These are phyloP conservation scores for Aspergillus aculeatinus DNA, from an alignment of 2,329 filamentous ascomycete species.

Conservation along the genomic window DNA sequence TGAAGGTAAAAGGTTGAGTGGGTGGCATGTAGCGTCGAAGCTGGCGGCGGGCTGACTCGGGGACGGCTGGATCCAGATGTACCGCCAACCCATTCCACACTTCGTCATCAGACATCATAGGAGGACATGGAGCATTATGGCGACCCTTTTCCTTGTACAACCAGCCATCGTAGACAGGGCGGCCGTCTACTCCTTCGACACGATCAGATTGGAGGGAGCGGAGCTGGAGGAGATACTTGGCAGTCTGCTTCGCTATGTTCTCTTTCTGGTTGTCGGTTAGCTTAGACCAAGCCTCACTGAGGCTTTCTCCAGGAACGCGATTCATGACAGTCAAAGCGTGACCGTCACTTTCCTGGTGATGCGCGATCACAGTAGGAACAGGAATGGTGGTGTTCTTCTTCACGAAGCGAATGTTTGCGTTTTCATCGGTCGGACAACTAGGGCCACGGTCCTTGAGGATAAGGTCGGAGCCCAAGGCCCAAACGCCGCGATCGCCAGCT, in stretches of 20 bases:
- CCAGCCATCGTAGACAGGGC: conserved; percentile 12
- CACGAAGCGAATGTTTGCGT: conserved; percentile 20
- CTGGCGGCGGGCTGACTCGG: background rate
- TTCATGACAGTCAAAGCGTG: conserved; percentile 14
- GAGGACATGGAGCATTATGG: conserved; percentile 6
- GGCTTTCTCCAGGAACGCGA: conserved; percentile 19
- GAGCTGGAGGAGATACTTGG: conserved; percentile 22
- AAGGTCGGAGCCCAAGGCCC: conserved; percentile 31
- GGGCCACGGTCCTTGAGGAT: conserved; percentile 29
- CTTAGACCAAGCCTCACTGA: conserved; percentile 18
- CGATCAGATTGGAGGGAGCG: conserved; percentile 16
- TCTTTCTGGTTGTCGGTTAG: conserved; percentile 20
- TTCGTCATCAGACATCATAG: conserved; percentile 10
- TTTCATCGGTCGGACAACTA: conserved; percentile 15
- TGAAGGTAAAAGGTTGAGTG: conserved; percentile 38
- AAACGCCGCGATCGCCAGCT: conserved; percentile 27
- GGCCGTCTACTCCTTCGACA: conserved; percentile 16
- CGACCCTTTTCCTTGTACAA: conserved; percentile 12
- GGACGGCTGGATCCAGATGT: conserved; percentile 5
- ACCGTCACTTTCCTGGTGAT: conserved; percentile 18
- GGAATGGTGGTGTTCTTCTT: conserved; percentile 22
- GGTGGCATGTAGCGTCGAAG: conserved; percentile 20
- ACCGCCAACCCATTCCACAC: conserved; percentile 16
- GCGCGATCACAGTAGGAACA: conserved; percentile 19
- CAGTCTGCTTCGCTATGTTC: conserved; percentile 23